A percentile compares a stretch with the other conserved stretches of the same genome.
phyloP scores from a whole-genome alignment of 2,329 filamentous ascomycete species.

The Fusarium falciforme region DNA sequence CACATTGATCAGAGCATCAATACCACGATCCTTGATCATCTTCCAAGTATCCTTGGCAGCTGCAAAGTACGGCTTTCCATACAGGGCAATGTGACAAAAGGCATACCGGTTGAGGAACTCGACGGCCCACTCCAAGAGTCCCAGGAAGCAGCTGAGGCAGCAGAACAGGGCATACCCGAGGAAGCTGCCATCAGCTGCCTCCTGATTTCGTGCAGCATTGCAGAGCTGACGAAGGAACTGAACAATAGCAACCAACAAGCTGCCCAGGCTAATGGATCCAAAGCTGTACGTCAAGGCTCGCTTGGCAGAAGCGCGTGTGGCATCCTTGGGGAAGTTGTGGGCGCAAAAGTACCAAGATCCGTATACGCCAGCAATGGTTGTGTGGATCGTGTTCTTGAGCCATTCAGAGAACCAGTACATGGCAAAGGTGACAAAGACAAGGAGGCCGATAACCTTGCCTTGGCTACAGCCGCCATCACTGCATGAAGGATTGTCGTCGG shows the following conservation, averaged over 20 bases:
- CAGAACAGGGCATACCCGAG: slow-evolving; percentile 76
- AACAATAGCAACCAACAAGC: slow-evolving; percentile 86
- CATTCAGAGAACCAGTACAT: slow-evolving; percentile 96
- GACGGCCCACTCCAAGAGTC: slow-evolving; percentile 84
- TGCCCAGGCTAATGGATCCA: slow-evolving; percentile 89
- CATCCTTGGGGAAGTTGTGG: slow-evolving; percentile 76
- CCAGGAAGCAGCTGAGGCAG: slow-evolving; percentile 79
- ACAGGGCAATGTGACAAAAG: slow-evolving; percentile 92
- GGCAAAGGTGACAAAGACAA: slow-evolving; percentile 90
- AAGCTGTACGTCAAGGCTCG: slow-evolving; percentile 91
- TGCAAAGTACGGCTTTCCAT: slow-evolving; percentile 87
- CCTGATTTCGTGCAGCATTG: slow-evolving; percentile 76
- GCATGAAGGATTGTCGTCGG: slow-evolving; percentile 63
- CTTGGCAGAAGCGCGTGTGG: slow-evolving; percentile 85
- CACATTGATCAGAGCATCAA: slow-evolving; percentile 86
- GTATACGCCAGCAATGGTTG: slow-evolving; percentile 87
- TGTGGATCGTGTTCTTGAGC: slow-evolving; percentile 93
- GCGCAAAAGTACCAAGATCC: slow-evolving; percentile 92
- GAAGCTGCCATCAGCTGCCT: slow-evolving; percentile 76
- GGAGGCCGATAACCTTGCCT: slow-evolving; percentile 83
- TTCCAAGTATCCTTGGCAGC: slow-evolving; percentile 91
- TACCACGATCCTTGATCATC: slow-evolving; percentile 91
- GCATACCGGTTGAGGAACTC: slow-evolving; percentile 93
- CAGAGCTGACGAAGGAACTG: slow-evolving; percentile 86
- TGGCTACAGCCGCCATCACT: slow-evolving; percentile 73